These are phyloP conservation scores for Tulasnella sp. DNA, from an alignment of 768 basidiomycete genomes.

Conservation along the genomic window DNA sequence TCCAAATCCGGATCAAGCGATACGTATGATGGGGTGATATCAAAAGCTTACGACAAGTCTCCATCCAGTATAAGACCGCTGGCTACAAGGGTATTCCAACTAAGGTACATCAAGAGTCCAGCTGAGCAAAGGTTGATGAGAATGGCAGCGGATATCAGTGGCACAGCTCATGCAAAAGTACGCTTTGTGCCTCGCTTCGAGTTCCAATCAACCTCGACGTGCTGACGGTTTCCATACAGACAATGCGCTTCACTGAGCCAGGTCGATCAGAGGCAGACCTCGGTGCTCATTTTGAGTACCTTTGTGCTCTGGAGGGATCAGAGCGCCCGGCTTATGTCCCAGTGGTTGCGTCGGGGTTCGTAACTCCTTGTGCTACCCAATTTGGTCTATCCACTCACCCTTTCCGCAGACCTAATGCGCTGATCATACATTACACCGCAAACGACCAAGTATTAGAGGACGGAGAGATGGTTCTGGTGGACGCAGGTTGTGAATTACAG, in stretches of 20 bases:
- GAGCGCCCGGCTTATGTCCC: conserved; percentile 94
- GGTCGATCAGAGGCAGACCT: conserved; percentile 47
- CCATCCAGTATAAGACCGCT: conserved; percentile 47
- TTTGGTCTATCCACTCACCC: background rate
- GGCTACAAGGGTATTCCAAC: conserved; percentile 41
- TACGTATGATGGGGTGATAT: conserved; percentile 45
- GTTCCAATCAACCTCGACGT: background rate
- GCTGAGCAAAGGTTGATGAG: conserved; percentile 72
- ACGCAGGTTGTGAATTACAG: conserved; percentile 91
- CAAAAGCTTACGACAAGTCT: conserved; percentile 37
- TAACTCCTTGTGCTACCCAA: background rate
- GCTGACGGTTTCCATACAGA: conserved; percentile 33
- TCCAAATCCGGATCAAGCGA: conserved; percentile 21
- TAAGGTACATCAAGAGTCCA: conserved; percentile 61
- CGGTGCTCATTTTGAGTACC: conserved; percentile 81
- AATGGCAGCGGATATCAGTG: conserved; percentile 76
- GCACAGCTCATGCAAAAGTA: conserved; percentile 72
- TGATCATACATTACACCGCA: conserved; percentile 88
- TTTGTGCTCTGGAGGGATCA: conserved; percentile 64
- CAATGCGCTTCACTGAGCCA: conserved; percentile 62
- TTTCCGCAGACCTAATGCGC: conserved; percentile 54
- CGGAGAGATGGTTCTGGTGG: conserved; percentile 70
- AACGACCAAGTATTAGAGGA: conserved; percentile 67
- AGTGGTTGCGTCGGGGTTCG: conserved; percentile 85
- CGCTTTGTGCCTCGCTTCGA: conserved; percentile 13